Percentiles rank a stretch among this genome's conserved stretches.
Conservation (phyloP, 306 rosid genomes). For the Senna tora region DNA sequence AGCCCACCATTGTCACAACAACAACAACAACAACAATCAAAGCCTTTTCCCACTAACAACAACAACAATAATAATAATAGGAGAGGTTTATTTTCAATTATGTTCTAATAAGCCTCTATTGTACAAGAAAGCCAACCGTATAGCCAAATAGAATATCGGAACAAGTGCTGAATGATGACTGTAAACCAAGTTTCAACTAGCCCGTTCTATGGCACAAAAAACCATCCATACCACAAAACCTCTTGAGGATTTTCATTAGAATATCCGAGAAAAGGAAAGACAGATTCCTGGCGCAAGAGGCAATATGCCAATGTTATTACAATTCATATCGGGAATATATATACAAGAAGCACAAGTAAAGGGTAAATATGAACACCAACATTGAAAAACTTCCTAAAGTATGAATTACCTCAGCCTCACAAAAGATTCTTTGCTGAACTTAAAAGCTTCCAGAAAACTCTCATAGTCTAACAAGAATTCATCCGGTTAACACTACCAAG, state of each 20-base stretch:
- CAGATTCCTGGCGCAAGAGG: background rate
- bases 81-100: background rate
- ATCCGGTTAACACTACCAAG: slow-evolving; percentile 10
- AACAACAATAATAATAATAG: background rate
- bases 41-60: too few relatives aligned
- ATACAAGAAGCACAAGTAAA: background rate
- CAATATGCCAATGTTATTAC: background rate
- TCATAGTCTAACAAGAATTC: background rate
- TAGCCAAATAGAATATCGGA: slow-evolving; percentile 14
- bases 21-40: too few relatives aligned
- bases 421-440: background rate
- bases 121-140: slow-evolving; percentile 8
- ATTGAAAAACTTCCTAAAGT: background rate
- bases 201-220: slow-evolving; percentile 9
- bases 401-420: background rate
- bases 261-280: background rate
- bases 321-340: background rate
- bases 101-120: background rate
- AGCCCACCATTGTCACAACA: background rate
- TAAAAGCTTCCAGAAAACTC: background rate
- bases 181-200: slow-evolving; percentile 19
- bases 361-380: background rate
- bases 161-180: too few relatives aligned
- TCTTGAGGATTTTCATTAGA: background rate
- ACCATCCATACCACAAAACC: slow-evolving; percentile 18